phyloP scores from a whole-genome alignment of 768 basidiomycete genomes.

The Russula earlei region DNA sequence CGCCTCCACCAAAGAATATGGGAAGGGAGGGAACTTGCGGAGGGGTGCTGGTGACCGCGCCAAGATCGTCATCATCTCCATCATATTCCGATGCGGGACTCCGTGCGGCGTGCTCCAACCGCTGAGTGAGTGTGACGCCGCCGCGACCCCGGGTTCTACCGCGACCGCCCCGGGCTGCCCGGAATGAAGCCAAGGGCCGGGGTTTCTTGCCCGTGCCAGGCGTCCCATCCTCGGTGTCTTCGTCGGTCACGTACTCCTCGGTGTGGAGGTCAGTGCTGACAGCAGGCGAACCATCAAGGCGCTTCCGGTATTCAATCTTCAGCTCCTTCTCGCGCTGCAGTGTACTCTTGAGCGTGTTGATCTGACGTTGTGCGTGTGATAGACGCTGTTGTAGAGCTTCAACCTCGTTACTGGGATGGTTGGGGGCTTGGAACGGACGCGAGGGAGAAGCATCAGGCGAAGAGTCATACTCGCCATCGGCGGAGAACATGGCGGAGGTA shows the following conservation, averaged over 20 bases:
- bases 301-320: constrained; percentile 50
- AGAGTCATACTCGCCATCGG: constrained; percentile 39
- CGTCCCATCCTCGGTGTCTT: constrained; percentile 29
- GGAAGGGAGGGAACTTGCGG: constrained; percentile 13
- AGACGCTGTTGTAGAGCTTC: constrained; percentile 73
- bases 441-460: constrained; percentile 53
- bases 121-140: constrained; percentile 17
- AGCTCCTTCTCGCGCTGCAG: constrained; percentile 78
- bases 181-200: constrained; percentile 12
- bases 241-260: constrained; percentile 39
- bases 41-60: constrained; percentile 13
- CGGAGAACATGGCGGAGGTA: constrained; percentile 38
- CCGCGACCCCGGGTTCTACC: constrained; percentile 16
- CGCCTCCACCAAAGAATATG: constrained; percentile 17
- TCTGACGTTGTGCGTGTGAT: constrained; percentile 80
- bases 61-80: constrained; percentile 19
- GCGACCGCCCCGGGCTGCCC: constrained; percentile 13
- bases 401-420: constrained; percentile 71
- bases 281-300: constrained; percentile 39
- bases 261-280: constrained; percentile 35
- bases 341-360: constrained; percentile 70
- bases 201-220: constrained; percentile 11
- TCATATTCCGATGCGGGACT: constrained; percentile 16
- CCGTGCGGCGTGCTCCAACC: constrained; percentile 17
- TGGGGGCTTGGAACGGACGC: constrained; percentile 56